phyloP scores from a whole-genome alignment of 2,329 filamentous ascomycete genomes.

The Helicocarpus griseus region DNA sequence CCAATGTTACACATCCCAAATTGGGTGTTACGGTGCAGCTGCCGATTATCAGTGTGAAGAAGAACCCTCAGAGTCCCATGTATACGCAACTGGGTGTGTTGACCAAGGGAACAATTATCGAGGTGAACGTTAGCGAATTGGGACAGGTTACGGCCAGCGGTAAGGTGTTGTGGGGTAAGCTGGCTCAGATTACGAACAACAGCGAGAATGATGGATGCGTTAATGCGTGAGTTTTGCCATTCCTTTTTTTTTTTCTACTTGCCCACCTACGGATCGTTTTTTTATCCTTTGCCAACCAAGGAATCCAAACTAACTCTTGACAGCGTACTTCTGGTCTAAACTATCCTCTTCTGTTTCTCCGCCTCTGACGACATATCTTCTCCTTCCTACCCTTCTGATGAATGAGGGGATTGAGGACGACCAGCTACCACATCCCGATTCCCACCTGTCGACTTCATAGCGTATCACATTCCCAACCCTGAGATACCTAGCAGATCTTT shows the following conservation, averaged over 20 bases:
- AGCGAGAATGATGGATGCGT: conserved; percentile 54
- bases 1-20: conserved; percentile 66
- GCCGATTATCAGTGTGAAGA: conserved; percentile 67
- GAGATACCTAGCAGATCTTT: neutral
- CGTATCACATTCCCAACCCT: neutral
- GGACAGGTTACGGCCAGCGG: conserved; percentile 84
- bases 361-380: conserved; percentile 11
- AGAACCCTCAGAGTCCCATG: conserved; percentile 79
- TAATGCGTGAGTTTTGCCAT: conserved; percentile 37
- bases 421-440: neutral
- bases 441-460: neutral
- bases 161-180: conserved; percentile 88
- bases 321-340: conserved; percentile 17
- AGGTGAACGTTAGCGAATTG: conserved; percentile 88
- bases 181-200: conserved; percentile 55
- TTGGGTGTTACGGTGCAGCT: conserved; percentile 81
- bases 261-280: conserved; percentile 3
- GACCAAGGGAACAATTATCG: conserved; percentile 73
- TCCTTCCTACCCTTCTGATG: neutral
- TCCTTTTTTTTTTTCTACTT: neutral
- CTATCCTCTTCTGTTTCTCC: neutral
- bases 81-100: conserved; percentile 89
- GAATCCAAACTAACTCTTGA: neutral
- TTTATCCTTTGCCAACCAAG: neutral
- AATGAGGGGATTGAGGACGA: neutral